phyloP scores from a whole-genome alignment of 257 asterid genomes.

The Dorcoceras hygrometricum region DNA sequence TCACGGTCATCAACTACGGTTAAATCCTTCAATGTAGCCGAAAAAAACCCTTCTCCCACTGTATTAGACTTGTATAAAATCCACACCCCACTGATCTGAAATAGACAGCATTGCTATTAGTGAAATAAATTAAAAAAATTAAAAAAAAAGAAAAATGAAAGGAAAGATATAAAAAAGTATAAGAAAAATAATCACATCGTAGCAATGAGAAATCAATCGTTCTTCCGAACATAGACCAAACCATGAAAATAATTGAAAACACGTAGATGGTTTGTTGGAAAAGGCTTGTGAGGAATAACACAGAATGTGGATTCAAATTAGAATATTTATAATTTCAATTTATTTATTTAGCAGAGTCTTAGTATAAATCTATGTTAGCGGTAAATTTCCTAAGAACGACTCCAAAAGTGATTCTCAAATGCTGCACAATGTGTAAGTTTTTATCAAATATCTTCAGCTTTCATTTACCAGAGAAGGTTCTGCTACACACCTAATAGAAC shows the following conservation, averaged over 20 bases:
- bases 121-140: constrained; percentile 14
- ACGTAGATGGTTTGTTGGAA: not conserved
- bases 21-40: constrained; percentile 79
- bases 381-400: no score
- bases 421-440: no score
- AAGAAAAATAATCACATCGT: not conserved
- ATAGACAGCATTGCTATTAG: constrained; percentile 26
- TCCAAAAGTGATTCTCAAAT: no score
- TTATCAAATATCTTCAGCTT: no score
- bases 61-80: constrained; percentile 71
- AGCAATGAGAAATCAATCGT: not conserved
- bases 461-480: no score
- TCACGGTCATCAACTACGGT: constrained; percentile 86
- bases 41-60: constrained; percentile 74
- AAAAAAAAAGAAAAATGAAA: constrained; percentile 4
- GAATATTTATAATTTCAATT: not conserved
- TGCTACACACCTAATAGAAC: no score
- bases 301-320: not conserved
- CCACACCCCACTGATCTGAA: constrained; percentile 87
- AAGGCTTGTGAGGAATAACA: not conserved
- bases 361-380: no score
- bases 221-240: not conserved
- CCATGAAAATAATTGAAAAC: constrained; percentile 13
- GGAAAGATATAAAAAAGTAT: constrained; percentile 25
- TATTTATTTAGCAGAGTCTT: no score